phyloP scores from a whole-genome alignment of 768 basidiomycete genomes.

The Naganishia kalamii region DNA sequence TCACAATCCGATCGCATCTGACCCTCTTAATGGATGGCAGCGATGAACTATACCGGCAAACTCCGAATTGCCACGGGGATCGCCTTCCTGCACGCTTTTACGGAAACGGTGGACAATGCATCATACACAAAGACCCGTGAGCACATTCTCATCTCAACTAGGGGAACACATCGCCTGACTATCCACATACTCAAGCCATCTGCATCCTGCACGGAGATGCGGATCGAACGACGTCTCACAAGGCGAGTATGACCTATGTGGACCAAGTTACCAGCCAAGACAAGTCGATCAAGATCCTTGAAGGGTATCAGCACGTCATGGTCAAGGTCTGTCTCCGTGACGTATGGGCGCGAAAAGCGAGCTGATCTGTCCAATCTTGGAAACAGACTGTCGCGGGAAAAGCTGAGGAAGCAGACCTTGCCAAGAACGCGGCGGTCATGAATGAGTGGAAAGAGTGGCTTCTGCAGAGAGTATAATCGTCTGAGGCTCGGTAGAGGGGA shows the following conservation, averaged over 20 bases:
- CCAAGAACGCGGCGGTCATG: background rate
- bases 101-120: constrained; percentile 1
- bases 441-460: constrained; percentile 3
- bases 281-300: constrained; percentile 16
- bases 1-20: too few species aligned
- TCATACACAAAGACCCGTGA: background rate
- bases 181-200: background rate
- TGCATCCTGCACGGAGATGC: constrained; percentile 1
- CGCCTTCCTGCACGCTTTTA: constrained; percentile 10
- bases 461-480: background rate
- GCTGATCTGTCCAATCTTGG: background rate
- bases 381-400: background rate
- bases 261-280: background rate
- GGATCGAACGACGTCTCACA: background rate
- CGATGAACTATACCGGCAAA: constrained; percentile 15
- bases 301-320: constrained; percentile 12
- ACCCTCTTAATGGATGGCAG: background rate
- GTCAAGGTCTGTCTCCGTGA: background rate
- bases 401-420: constrained; percentile 6
- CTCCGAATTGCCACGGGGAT: constrained; percentile 5
- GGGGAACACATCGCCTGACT: background rate
- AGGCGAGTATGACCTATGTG: background rate
- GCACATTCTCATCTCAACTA: background rate
- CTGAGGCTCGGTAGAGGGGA: too few species aligned
- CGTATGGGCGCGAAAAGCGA: background rate